Percentiles rank a stretch among this genome's conserved stretches.
phyloP scores from a whole-genome alignment of 78 protist genomes.

The Pelomyxa schiedti region DNA sequence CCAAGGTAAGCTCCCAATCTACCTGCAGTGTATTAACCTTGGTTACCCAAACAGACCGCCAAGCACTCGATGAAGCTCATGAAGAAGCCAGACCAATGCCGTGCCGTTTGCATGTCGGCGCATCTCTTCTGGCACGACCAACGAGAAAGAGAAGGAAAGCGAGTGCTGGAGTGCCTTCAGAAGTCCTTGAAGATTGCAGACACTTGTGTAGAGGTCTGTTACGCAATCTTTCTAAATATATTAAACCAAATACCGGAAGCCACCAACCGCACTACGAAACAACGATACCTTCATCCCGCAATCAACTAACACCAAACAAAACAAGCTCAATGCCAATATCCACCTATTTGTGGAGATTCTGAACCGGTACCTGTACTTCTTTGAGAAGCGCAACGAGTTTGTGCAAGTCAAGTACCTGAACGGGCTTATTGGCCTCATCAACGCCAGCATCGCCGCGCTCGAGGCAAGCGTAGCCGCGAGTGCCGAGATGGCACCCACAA shows the following conservation, averaged over 20 bases:
- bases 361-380: slow-evolving; percentile 65
- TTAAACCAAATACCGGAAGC: slow-evolving; percentile 22
- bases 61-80: slow-evolving; percentile 47
- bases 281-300: too few relatives aligned
- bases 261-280: slow-evolving; percentile 30
- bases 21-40: neutral
- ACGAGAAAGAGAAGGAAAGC: slow-evolving; percentile 21
- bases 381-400: slow-evolving; percentile 25
- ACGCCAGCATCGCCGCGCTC: neutral
- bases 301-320: slow-evolving; percentile 16
- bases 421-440: slow-evolving; percentile 11
- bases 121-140: slow-evolving; percentile 75
- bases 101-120: slow-evolving; percentile 47
- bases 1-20: slow-evolving; percentile 9
- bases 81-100: slow-evolving; percentile 81
- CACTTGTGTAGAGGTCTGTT: slow-evolving; percentile 18
- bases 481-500: neutral
- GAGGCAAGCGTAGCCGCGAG: neutral
- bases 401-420: slow-evolving; percentile 3
- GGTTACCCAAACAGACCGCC: neutral
- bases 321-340: slow-evolving; percentile 25
- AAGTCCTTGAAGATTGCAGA: slow-evolving; percentile 55
- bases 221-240: neutral
- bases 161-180: slow-evolving; percentile 62
- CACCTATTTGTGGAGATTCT: slow-evolving; percentile 76